phyloP scores from a whole-genome alignment of 495 filamentous ascomycete genomes.

The Lophium mytilinum region DNA sequence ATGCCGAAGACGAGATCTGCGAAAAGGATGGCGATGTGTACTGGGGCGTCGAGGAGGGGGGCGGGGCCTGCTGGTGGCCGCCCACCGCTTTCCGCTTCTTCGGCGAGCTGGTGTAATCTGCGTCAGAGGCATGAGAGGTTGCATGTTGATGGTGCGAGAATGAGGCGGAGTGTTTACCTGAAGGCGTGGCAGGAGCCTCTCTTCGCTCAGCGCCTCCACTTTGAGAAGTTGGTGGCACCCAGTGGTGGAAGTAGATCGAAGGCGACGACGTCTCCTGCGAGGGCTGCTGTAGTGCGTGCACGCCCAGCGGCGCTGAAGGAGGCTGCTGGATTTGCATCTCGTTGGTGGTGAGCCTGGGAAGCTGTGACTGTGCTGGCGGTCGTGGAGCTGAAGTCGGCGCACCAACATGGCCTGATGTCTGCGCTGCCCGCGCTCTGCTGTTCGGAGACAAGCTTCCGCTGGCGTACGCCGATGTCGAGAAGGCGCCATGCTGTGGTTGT shows the following conservation, averaged over 20 bases:
- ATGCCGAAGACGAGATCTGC: slow-evolving; percentile 46
- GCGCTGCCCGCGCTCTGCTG: slow-evolving; percentile 29
- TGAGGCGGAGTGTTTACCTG: slow-evolving; percentile 56
- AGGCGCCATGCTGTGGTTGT: slow-evolving; percentile 14
- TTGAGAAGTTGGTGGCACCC: slow-evolving; percentile 68
- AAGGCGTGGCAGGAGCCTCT: slow-evolving; percentile 56
- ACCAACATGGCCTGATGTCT: slow-evolving; percentile 29
- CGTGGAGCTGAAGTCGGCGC: slow-evolving; percentile 30
- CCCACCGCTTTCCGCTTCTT: slow-evolving; percentile 67
- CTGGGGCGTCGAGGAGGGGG: slow-evolving; percentile 42
- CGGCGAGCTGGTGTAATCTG: slow-evolving; percentile 52
- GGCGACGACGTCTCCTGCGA: slow-evolving; percentile 49
- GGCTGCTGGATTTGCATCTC: slow-evolving; percentile 51
- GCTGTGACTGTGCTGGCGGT: slow-evolving; percentile 33
- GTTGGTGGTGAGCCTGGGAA: slow-evolving; percentile 49
- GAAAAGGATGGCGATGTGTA: slow-evolving; percentile 41
- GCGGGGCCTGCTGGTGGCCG: slow-evolving; percentile 49
- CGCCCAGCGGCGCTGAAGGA: slow-evolving; percentile 33
- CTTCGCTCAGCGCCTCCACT: slow-evolving; percentile 41
- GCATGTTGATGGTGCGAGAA: slow-evolving; percentile 37
- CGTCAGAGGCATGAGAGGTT: slow-evolving; percentile 40
- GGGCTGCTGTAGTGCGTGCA: slow-evolving; percentile 45
- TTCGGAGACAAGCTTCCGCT: slow-evolving; percentile 24
- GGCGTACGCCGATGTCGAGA: slow-evolving; percentile 15
- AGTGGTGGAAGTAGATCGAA: slow-evolving; percentile 84